Evolutionary conservation across 768 basidiomycete genomes (phyloP).

Genomic region (Tricholoma sp.): DNA sequence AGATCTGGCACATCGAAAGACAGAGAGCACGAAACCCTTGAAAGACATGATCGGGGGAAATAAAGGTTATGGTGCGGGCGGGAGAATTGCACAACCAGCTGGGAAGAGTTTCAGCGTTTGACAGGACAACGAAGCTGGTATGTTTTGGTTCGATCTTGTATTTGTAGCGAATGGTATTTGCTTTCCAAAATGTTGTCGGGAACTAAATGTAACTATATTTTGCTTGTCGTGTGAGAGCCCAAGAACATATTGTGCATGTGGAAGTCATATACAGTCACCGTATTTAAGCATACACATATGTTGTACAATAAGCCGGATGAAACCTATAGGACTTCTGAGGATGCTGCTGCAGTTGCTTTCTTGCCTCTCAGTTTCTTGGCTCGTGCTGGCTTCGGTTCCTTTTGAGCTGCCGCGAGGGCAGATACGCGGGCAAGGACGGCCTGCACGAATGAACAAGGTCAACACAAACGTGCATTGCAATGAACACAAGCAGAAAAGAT

Average conservation of each 20-base stretch:
- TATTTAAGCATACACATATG: slow-evolving; percentile 16
- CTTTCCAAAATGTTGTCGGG: background rate
- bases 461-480: slow-evolving; percentile 29
- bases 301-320: slow-evolving; percentile 10
- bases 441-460: slow-evolving; percentile 30
- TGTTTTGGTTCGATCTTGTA: background rate
- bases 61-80: slow-evolving; percentile 38
- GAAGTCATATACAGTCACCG: slow-evolving; percentile 15
- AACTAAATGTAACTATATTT: slow-evolving; percentile 10
- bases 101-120: slow-evolving; percentile 35
- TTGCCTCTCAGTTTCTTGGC: slow-evolving; percentile 71
- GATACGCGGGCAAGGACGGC: slow-evolving; percentile 74
- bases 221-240: background rate
- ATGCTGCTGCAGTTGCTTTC: slow-evolving; percentile 45
- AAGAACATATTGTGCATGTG: slow-evolving; percentile 17
- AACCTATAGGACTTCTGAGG: slow-evolving; percentile 12
- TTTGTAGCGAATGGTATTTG: background rate
- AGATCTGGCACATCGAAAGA: slow-evolving; percentile 41
- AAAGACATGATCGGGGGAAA: slow-evolving; percentile 29
- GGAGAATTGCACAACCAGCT: slow-evolving; percentile 55
- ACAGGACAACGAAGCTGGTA: slow-evolving; percentile 4
- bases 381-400: slow-evolving; percentile 61
- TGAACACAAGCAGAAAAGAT: slow-evolving; percentile 7
- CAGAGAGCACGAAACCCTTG: slow-evolving; percentile 44
- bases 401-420: slow-evolving; percentile 64